phyloP scores from a whole-genome alignment of 2,329 filamentous ascomycete species.

The Alternaria atra region DNA sequence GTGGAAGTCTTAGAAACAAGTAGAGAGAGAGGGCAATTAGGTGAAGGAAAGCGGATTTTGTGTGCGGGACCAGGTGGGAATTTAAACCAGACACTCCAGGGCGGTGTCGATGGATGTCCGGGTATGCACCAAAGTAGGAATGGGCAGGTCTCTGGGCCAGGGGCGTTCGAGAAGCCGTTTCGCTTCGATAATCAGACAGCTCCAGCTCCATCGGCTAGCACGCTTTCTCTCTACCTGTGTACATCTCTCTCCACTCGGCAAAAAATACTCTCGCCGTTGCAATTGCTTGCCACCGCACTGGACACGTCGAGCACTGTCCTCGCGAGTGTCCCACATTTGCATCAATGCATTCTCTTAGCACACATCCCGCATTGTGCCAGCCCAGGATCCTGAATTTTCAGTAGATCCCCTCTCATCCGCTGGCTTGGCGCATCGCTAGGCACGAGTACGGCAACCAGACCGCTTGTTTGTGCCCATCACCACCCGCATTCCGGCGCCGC shows the following conservation, averaged over 20 bases:
- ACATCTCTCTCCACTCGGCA: constrained; percentile 25
- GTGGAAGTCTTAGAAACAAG: constrained; percentile 4
- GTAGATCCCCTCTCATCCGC: constrained; percentile 29
- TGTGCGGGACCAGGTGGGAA: constrained; percentile 26
- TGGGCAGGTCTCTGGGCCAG: constrained; percentile 19
- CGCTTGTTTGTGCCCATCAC: constrained; percentile 39
- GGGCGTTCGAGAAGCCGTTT: constrained; percentile 29
- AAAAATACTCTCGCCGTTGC: constrained; percentile 17
- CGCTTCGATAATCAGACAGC: constrained; percentile 19
- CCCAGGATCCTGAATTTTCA: constrained; percentile 28
- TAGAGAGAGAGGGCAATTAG: constrained; percentile 6
- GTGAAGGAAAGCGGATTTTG: constrained; percentile 12
- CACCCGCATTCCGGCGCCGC: constrained; percentile 25
- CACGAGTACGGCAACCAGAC: constrained; percentile 34
- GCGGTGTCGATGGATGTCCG: constrained; percentile 38
- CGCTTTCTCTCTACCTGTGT: constrained; percentile 11
- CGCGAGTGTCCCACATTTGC: constrained; percentile 5
- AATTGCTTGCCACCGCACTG: constrained; percentile 35
- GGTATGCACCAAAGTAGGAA: constrained; percentile 25
- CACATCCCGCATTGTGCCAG: constrained; percentile 17
- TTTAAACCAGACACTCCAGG: constrained; percentile 27
- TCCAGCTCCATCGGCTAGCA: constrained; percentile 28
- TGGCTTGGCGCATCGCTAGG: constrained; percentile 31
- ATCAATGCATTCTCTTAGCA: constrained; percentile 12
- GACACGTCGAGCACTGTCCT: constrained; percentile 28